Base-by-base conservation (phyloP, 2,329 filamentous ascomycete species). In the Talaromyces sp. region DNA sequence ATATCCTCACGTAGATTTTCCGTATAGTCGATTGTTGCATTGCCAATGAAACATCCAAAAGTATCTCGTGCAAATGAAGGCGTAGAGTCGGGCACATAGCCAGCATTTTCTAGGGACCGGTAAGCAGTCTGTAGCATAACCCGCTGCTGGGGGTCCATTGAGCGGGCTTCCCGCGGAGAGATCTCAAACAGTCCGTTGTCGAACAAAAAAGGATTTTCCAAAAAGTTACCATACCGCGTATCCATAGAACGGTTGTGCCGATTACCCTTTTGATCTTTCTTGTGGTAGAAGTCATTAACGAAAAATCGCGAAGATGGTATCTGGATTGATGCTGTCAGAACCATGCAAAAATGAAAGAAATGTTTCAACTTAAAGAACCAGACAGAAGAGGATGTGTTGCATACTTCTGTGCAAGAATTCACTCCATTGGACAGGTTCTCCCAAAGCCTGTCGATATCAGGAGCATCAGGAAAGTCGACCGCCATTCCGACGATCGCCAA, bases 401-500 rank as follows among this genome's bases (percentile, higher is more conserved):
- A 7, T 58, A 88, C 80, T 62, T 82, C 82, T 62, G 82, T 70
- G 89, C 87, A 41, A 90, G 87, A 70, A 90, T 88, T 8, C 89
- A 80, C 13, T 88, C 88, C 9, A 73, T 87, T 8, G 90, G n/a
- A n/a, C n/a, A n/a, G n/a, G n/a, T n/a, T 77, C 62, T 89, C 84
- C 89, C 89, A 91, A n/a, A 91, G 82, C 62, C 83, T 82, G 61
- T 90, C 86, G 66, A 85, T 81, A 69, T 81, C 87, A 24, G 84
- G 86, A 60, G 88, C n/a, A n/a, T n/a, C n/a, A n/a, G 89, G 89
- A 73, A 90, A 90, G 55, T 89, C 83, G 58, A 89, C 88, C 56
- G 89, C 83, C 86, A 90, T 89, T 55, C 91, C 90, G 27, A 95
- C 87, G 65, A 96, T 91, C 63, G 90, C 90, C 62, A 95, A 46